Percentiles rank a stretch among this genome's conserved stretches.
These are phyloP conservation scores for Acer campestre DNA, from an alignment of 345 rosid genomes.

Conservation along the genomic window DNA sequence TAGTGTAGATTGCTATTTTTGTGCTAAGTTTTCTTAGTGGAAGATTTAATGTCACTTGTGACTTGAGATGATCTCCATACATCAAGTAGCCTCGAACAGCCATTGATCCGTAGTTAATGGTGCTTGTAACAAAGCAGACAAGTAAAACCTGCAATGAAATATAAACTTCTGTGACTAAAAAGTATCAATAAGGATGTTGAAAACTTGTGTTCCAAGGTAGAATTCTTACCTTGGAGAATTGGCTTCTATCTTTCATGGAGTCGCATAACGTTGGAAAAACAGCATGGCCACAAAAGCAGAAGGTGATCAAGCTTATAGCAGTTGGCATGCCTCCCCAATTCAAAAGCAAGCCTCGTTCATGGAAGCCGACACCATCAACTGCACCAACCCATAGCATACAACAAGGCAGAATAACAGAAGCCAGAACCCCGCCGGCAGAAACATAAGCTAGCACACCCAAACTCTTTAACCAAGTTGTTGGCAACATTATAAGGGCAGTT, in stretches of 20 bases:
- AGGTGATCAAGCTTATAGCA: constrained; percentile 50
- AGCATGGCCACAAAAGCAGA: constrained; percentile 68
- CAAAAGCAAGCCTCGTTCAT: constrained; percentile 38
- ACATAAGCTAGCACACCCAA: constrained; percentile 61
- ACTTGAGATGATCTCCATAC: too few relatives aligned
- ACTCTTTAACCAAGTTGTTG: constrained; percentile 74
- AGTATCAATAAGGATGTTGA: too few relatives aligned
- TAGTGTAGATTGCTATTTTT: too few relatives aligned
- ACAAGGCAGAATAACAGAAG: constrained; percentile 45
- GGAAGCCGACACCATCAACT: constrained; percentile 57
- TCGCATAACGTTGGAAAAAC: constrained; percentile 66
- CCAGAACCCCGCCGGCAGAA: constrained; percentile 65
- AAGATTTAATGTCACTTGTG: too few relatives aligned
- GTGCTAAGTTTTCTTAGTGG: too few relatives aligned
- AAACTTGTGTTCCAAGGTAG: neutral
- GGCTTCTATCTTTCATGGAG: constrained; percentile 72
- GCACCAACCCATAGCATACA: constrained; percentile 66
- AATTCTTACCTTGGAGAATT: constrained; percentile 56
- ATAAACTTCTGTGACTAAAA: too few relatives aligned
- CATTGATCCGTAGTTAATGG: too few relatives aligned
- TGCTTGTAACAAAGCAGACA: too few relatives aligned
- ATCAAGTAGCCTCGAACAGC: too few relatives aligned
- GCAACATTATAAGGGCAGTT: constrained; percentile 49
- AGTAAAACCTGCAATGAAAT: too few relatives aligned
- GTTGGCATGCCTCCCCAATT: constrained; percentile 58